These are phyloP conservation scores for Bacidia rubella DNA, from an alignment of 495 filamentous ascomycete genomes.

Conservation along the genomic window DNA sequence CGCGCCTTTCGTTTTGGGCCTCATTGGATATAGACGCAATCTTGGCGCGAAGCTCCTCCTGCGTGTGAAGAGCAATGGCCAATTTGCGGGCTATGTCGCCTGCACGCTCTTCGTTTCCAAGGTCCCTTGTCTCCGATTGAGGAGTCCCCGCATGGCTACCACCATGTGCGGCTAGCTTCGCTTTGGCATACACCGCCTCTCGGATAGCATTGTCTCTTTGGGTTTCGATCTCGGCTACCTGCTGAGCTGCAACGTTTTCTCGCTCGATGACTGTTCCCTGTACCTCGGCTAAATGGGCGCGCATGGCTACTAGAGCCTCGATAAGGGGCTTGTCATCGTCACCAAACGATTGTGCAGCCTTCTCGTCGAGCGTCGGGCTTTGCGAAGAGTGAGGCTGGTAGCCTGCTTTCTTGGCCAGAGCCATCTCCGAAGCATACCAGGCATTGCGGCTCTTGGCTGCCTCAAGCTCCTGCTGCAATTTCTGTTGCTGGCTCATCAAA, in stretches of 20 bases:
- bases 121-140: conserved; percentile 51
- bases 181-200: conserved; percentile 89
- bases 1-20: conserved; percentile 64
- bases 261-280: conserved; percentile 80
- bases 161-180: conserved; percentile 73
- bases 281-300: conserved; percentile 67
- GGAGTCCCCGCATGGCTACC: conserved; percentile 59
- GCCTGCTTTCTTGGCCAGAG: conserved; percentile 75
- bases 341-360: conserved; percentile 58
- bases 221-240: conserved; percentile 84
- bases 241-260: conserved; percentile 66
- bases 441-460: conserved; percentile 70
- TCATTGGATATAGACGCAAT: conserved; percentile 54
- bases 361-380: conserved; percentile 63
- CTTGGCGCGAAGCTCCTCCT: conserved; percentile 60
- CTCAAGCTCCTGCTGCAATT: conserved; percentile 68
- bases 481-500: conserved; percentile 21
- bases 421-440: conserved; percentile 93
- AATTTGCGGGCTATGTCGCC: conserved; percentile 71
- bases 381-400: conserved; percentile 62
- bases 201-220: conserved; percentile 83
- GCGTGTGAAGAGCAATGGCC: conserved; percentile 60
- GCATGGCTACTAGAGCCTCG: conserved; percentile 85
- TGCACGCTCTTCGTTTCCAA: conserved; percentile 48
- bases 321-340: conserved; percentile 87